These are phyloP conservation scores for Trifolium pratense DNA, from an alignment of 306 rosid species.

Conservation along the genomic window DNA sequence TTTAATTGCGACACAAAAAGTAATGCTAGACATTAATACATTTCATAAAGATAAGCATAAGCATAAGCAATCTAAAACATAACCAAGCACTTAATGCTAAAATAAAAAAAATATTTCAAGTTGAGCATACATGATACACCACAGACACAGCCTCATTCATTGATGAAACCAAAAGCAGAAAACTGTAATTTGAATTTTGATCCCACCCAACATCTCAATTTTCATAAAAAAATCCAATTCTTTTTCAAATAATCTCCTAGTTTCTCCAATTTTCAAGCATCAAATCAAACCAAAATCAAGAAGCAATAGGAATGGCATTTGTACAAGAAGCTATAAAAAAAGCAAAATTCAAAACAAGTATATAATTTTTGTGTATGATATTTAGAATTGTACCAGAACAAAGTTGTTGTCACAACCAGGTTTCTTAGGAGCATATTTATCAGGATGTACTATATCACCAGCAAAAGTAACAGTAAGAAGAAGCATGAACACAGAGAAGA, in stretches of 20 bases:
- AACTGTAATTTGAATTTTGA: constrained; percentile 27
- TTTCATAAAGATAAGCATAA: not conserved
- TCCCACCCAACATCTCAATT: constrained; percentile 11
- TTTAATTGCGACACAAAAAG: not conserved
- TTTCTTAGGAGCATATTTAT: constrained; percentile 66
- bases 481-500: constrained; percentile 48
- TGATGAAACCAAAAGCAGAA: not conserved
- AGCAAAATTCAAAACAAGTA: constrained; percentile 7
- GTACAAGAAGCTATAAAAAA: not conserved
- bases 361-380: not conserved
- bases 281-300: constrained; percentile 13
- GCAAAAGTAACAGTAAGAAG: constrained; percentile 54
- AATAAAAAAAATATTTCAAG: not conserved
- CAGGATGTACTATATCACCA: constrained; percentile 92
- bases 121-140: not conserved
- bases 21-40: constrained; percentile 21
- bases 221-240: not conserved
- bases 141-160: too few relatives aligned
- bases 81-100: not conserved
- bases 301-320: not conserved
- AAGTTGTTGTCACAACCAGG: constrained; percentile 95
- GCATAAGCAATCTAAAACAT: constrained; percentile 28
- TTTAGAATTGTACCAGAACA: constrained; percentile 60
- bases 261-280: constrained; percentile 38
- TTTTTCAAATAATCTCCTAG: not conserved